Evolutionary conservation across 139 green algal genomes (phyloP).

Genomic region (Chlamydomonas schloesseri): DNA sequence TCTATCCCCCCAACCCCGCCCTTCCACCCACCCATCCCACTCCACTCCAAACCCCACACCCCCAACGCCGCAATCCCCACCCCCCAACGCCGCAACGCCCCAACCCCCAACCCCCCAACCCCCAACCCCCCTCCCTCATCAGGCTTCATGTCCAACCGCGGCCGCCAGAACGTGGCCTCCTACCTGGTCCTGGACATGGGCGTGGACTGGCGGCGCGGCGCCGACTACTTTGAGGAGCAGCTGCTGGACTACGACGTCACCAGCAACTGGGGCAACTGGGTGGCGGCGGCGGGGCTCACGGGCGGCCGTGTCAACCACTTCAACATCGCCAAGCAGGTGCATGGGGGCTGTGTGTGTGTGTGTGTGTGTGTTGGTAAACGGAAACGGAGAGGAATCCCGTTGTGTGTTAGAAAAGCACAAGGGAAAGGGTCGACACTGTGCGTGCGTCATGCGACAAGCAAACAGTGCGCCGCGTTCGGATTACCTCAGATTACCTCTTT

Average conservation of each 20-base stretch:
- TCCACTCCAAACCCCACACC: neutral
- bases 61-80: too few species aligned
- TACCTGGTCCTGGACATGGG: slow-evolving; percentile 91
- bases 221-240: slow-evolving; percentile 88
- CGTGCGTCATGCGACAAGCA: too few species aligned
- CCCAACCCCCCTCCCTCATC: neutral
- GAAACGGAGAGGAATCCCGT: too few species aligned
- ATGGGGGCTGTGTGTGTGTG: neutral
- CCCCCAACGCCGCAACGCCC: too few species aligned
- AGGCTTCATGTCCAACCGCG: slow-evolving; percentile 97
- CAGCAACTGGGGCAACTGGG: slow-evolving; percentile 97
- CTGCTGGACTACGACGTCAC: slow-evolving; percentile 94
- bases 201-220: slow-evolving; percentile 90
- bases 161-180: slow-evolving; percentile 93
- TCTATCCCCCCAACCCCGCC: too few species aligned
- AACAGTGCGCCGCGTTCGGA: too few species aligned
- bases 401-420: too few species aligned
- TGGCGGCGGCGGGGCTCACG: slow-evolving; percentile 77
- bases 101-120: too few species aligned
- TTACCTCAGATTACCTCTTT: too few species aligned
- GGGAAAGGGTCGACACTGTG: too few species aligned
- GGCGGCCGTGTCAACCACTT: slow-evolving; percentile 93
- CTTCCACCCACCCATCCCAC: neutral
- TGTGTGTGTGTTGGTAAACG: neutral
- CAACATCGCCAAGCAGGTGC: slow-evolving; percentile 94